Conservation (phyloP, 1,284 basidiomycete genomes). For the Boletellus deceptivus region DNA sequence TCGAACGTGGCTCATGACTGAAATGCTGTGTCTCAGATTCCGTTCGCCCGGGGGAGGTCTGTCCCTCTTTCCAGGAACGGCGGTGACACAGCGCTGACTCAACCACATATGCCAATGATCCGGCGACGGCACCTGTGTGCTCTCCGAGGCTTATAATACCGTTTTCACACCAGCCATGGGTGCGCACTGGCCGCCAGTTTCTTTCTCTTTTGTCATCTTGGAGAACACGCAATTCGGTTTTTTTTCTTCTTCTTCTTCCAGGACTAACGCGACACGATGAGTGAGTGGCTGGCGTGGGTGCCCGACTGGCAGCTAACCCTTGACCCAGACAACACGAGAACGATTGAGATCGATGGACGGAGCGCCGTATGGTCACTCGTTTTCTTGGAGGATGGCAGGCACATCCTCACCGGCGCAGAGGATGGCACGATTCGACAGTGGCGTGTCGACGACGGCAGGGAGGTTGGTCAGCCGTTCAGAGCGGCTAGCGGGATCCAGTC, state of each 20-base stretch:
- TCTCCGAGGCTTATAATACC: slow-evolving; percentile 1
- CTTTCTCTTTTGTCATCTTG: not conserved
- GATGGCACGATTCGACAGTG: slow-evolving; percentile 4
- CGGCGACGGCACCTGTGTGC: not conserved
- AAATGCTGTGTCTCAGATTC: not conserved
- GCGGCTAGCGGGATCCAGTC: not conserved
- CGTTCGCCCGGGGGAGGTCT: not conserved
- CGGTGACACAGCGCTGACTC: slow-evolving; percentile 2
- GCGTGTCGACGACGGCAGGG: slow-evolving; percentile 3
- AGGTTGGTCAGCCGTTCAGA: slow-evolving; percentile 1
- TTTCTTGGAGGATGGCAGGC: slow-evolving; percentile 7
- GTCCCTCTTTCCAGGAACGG: not conserved
- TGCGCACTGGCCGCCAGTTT: not conserved
- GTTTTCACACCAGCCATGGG: not conserved
- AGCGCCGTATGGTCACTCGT: not conserved
- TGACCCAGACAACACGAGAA: slow-evolving; percentile 1
- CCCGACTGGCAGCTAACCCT: not conserved
- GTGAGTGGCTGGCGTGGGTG: not conserved
- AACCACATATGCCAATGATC: not conserved
- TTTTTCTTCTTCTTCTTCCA: not conserved
- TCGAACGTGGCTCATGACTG: too few species aligned
- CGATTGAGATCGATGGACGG: not conserved
- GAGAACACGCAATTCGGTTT: not conserved
- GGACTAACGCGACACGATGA: not conserved
- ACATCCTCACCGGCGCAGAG: slow-evolving; percentile 2